Percentiles rank a stretch among this genome's conserved stretches.
Conservation (phyloP, 176 grass and related monocot genomes). For the Carex scoparia region DNA sequence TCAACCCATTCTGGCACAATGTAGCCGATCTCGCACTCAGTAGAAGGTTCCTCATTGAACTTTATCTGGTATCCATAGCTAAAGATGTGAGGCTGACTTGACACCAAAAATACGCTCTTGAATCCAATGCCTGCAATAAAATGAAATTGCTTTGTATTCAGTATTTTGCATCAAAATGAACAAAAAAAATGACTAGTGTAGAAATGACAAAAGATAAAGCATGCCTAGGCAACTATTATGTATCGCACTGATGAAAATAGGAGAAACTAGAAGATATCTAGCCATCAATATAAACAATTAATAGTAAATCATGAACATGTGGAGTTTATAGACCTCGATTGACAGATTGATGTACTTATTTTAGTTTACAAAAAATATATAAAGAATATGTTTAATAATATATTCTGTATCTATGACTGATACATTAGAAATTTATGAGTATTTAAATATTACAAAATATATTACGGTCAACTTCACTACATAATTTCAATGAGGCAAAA, state of each 20-base stretch:
- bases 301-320: neutral
- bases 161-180: neutral
- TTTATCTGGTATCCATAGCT: slow-evolving; percentile 84
- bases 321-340: no score
- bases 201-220: neutral
- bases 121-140: slow-evolving; percentile 65
- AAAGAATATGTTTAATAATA: neutral
- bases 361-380: neutral
- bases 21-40: slow-evolving; percentile 69
- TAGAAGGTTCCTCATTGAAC: slow-evolving; percentile 55
- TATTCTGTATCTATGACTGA: no score
- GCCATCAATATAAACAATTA: neutral
- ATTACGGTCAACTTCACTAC: neutral
- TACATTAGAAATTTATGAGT: no score
- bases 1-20: slow-evolving; percentile 83
- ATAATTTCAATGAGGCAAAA: neutral
- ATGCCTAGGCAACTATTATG: neutral
- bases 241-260: neutral
- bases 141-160: neutral
- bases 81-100: slow-evolving; percentile 60
- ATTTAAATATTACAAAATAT: no score
- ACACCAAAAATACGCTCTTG: slow-evolving; percentile 70
- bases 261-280: neutral
- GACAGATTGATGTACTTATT: neutral
- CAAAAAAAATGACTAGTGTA: neutral